Percentiles rank a stretch among this genome's conserved stretches.
phyloP scores from a whole-genome alignment of 192 early-diverging fungal genomes.

The Rhizophlyctis rosea region DNA sequence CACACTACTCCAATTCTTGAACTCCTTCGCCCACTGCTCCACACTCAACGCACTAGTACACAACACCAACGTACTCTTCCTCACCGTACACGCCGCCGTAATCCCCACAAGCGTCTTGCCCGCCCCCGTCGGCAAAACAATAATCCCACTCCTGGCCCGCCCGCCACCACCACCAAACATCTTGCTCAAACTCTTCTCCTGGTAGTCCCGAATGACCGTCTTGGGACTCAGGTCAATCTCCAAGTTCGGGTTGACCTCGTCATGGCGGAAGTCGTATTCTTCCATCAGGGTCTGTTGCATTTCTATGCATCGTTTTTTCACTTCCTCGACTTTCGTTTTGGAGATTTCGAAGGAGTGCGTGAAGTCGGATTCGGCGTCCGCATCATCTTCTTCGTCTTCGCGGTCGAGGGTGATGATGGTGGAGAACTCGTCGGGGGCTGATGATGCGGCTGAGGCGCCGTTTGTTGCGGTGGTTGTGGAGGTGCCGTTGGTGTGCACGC shows the following conservation, averaged over 20 bases:
- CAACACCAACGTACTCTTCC: constrained; percentile 94
- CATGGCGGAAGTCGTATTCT: constrained; percentile 95
- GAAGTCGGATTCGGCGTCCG: constrained; percentile 46
- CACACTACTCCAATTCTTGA: constrained; percentile 92
- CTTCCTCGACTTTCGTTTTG: constrained; percentile 51
- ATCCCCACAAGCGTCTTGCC: constrained; percentile 99
- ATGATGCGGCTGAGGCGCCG: not conserved
- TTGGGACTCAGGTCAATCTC: constrained; percentile 93
- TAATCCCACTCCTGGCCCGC: constrained; percentile 90
- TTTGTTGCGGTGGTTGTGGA: constrained; percentile 8
- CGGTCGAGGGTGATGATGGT: constrained; percentile 56
- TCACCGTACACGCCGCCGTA: constrained; percentile 97
- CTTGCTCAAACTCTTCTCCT: constrained; percentile 95
- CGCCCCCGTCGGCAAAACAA: constrained; percentile 96
- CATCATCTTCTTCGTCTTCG: constrained; percentile 51
- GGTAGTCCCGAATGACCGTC: constrained; percentile 91
- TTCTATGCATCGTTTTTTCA: constrained; percentile 89
- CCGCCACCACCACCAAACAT: constrained; percentile 94
- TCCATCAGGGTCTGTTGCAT: constrained; percentile 95
- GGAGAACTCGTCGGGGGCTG: constrained; percentile 38
- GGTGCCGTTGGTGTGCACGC: no score
- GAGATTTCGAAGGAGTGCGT: constrained; percentile 51
- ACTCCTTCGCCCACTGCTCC: constrained; percentile 98
- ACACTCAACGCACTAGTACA: constrained; percentile 89
- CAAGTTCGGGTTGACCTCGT: constrained; percentile 66